Evolutionary conservation across 345 rosid genomes (phyloP).

Genomic region (Ceriops tagal): DNA sequence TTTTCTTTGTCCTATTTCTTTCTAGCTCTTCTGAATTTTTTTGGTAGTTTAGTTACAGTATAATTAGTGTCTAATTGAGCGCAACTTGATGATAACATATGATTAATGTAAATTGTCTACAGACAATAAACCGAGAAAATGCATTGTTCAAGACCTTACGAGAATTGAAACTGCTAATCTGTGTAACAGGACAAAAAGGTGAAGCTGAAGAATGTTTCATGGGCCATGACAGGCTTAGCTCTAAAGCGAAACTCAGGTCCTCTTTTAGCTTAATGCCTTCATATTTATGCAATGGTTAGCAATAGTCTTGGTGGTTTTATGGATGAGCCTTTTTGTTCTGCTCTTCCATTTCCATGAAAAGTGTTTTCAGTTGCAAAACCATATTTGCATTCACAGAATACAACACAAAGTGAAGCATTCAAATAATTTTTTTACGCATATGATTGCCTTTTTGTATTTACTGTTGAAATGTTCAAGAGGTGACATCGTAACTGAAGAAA

Average conservation of each 20-base stretch:
- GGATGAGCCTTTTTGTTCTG: constrained; percentile 5
- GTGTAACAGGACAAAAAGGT: constrained; percentile 52
- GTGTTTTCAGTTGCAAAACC: neutral
- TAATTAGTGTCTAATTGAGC: too few relatives aligned
- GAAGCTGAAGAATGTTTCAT: constrained; percentile 76
- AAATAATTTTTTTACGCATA: too few relatives aligned
- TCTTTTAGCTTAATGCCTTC: constrained; percentile 9
- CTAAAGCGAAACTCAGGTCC: constrained; percentile 71
- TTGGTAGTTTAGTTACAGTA: neutral
- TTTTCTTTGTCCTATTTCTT: constrained; percentile 16
- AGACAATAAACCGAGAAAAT: too few relatives aligned
- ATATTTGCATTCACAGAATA: neutral
- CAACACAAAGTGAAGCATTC: neutral
- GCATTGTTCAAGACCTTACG: neutral
- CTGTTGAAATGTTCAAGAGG: too few relatives aligned
- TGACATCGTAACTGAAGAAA: too few relatives aligned
- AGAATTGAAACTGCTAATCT: constrained; percentile 20
- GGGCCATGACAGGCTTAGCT: constrained; percentile 80
- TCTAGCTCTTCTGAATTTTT: neutral
- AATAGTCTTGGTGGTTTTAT: neutral
- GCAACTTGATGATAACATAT: too few relatives aligned
- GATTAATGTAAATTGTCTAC: too few relatives aligned
- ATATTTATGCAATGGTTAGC: neutral
- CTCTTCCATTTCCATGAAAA: neutral
- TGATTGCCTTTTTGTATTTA: too few relatives aligned